Percentiles rank a stretch among this genome's conserved stretches.
These are phyloP conservation scores for Coniferiporia weirii DNA, from an alignment of 1,284 basidiomycete genomes.

Conservation along the genomic window DNA sequence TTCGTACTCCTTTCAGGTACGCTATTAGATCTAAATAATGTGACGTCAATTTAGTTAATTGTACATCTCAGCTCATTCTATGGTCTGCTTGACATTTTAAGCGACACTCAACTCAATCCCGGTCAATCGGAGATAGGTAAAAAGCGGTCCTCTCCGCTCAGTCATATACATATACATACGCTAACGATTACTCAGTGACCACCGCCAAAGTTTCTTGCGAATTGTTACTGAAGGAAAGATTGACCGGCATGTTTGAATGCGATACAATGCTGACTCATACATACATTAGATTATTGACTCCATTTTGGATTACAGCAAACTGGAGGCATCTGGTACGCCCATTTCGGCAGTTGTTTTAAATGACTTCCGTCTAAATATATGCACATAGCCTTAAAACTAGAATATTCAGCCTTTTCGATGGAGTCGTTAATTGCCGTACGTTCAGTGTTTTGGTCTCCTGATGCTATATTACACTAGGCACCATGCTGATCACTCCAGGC, in stretches of 20 bases:
- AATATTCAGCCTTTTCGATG: constrained; percentile 58
- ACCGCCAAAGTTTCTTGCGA: constrained; percentile 73
- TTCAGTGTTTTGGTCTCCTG: constrained; percentile 6
- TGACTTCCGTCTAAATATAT: constrained; percentile 9
- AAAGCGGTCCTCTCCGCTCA: neutral
- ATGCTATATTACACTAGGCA: neutral
- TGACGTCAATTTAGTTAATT: neutral
- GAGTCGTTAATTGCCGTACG: constrained; percentile 67
- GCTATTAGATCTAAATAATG: neutral
- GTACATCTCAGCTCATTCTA: constrained; percentile 55
- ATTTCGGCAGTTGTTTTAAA: neutral
- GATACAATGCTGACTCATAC: neutral
- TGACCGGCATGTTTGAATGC: neutral
- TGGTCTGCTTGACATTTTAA: constrained; percentile 61
- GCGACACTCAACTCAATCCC: constrained; percentile 58
- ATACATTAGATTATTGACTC: constrained; percentile 61
- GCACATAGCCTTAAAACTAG: constrained; percentile 54
- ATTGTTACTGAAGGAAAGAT: constrained; percentile 52
- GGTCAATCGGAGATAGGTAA: constrained; percentile 64
- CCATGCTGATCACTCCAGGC: neutral
- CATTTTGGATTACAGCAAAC: constrained; percentile 68
- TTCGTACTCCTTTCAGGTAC: constrained; percentile 68
- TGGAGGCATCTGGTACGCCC: constrained; percentile 57
- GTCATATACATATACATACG: constrained; percentile 6
- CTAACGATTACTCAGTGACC: constrained; percentile 41